Percentiles rank a stretch among this genome's conserved stretches.
Conservation (phyloP, 129 eudicot genomes). For the Centella asiatica region DNA sequence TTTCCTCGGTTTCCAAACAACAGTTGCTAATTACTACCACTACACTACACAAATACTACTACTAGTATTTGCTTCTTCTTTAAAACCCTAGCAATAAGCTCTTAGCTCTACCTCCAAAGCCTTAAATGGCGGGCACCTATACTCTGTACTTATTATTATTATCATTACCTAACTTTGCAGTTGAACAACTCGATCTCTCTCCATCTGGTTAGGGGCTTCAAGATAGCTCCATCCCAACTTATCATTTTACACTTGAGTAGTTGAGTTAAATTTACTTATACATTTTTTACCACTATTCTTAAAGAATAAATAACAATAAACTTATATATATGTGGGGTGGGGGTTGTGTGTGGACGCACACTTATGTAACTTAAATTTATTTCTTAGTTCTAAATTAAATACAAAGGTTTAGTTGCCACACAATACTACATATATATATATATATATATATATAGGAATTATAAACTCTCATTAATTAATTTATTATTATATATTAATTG, state of each 20-base stretch:
- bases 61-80: neutral
- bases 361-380: too few species aligned
- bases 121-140: constrained; percentile 45
- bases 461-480: too few species aligned
- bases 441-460: too few species aligned
- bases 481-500: too few species aligned
- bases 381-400: too few species aligned
- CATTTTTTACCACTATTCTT: too few species aligned
- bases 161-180: constrained; percentile 1
- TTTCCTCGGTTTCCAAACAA: constrained; percentile 20
- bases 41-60: neutral
- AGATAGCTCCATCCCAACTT: neutral
- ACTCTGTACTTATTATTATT: constrained; percentile 18
- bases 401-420: too few species aligned
- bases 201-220: neutral
- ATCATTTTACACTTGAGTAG: constrained; percentile 6
- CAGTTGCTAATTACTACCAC: neutral
- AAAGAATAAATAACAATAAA: too few species aligned
- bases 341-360: too few species aligned
- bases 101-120: constrained; percentile 29
- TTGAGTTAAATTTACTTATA: too few species aligned
- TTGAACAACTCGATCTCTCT: constrained; percentile 4
- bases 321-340: too few species aligned
- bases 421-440: too few species aligned
- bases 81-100: constrained; percentile 7